phyloP scores from a whole-genome alignment of 176 grass and related monocot species.

The Elaeis guineensis region DNA sequence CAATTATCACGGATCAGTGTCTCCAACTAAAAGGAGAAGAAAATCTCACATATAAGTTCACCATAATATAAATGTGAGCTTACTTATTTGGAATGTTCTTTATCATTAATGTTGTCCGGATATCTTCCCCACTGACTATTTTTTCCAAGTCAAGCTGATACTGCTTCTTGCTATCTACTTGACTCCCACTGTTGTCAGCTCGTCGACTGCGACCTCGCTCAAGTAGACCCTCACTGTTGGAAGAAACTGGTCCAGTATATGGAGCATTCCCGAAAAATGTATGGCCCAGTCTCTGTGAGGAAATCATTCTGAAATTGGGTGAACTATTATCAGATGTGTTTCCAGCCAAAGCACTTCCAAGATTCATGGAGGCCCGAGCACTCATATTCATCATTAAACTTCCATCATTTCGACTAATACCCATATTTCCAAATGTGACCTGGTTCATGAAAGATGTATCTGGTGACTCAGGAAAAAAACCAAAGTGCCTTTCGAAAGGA shows the following conservation, averaged over 20 bases:
- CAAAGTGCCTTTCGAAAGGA: slow-evolving; percentile 27
- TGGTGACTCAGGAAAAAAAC: slow-evolving; percentile 27
- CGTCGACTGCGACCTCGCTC: slow-evolving; percentile 14
- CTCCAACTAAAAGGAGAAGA: neutral
- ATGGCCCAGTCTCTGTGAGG: slow-evolving; percentile 1
- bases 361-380: slow-evolving; percentile 9
- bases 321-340: slow-evolving; percentile 17
- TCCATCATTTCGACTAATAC: slow-evolving; percentile 17
- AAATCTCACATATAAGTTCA: neutral
- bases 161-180: slow-evolving; percentile 34
- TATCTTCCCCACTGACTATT: slow-evolving; percentile 34
- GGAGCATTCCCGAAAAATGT: slow-evolving; percentile 13
- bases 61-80: neutral
- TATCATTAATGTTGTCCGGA: slow-evolving; percentile 49
- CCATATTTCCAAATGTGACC: slow-evolving; percentile 27
- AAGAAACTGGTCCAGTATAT: slow-evolving; percentile 8
- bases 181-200: slow-evolving; percentile 15
- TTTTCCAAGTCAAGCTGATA: slow-evolving; percentile 53
- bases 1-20: neutral
- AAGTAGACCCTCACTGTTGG: slow-evolving; percentile 28
- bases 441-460: slow-evolving; percentile 29
- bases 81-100: slow-evolving; percentile 41
- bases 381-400: slow-evolving; percentile 15
- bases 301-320: slow-evolving; percentile 16
- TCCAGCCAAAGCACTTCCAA: slow-evolving; percentile 7